These are phyloP conservation scores for Andrographis paniculata DNA, from an alignment of 305 asterid genomes.

Conservation along the genomic window DNA sequence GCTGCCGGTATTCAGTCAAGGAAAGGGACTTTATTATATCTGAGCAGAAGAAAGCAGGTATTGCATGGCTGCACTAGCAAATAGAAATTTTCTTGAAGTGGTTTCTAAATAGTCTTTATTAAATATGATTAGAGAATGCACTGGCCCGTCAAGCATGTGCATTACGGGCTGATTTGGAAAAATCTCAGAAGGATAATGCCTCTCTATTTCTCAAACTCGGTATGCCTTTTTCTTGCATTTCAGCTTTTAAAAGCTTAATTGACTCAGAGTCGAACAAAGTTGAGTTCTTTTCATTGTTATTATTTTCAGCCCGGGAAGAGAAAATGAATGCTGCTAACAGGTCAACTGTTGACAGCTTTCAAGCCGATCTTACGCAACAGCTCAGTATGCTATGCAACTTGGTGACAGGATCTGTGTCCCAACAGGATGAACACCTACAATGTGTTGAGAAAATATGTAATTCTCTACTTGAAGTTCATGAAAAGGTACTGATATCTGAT, in stretches of 20 bases:
- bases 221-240: constrained; percentile 14
- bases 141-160: constrained; percentile 68
- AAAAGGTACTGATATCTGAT: constrained; percentile 31
- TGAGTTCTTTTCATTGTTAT: constrained; percentile 7
- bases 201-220: constrained; percentile 57
- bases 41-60: constrained; percentile 83
- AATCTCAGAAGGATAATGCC: constrained; percentile 46
- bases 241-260: background rate
- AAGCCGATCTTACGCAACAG: constrained; percentile 50
- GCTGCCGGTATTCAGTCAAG: constrained; percentile 47
- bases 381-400: constrained; percentile 42
- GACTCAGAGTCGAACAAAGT: constrained; percentile 6
- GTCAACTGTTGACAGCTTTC: constrained; percentile 45
- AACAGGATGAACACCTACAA: constrained; percentile 53
- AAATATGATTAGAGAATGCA: constrained; percentile 48
- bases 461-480: constrained; percentile 45
- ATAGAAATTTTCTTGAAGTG: constrained; percentile 1
- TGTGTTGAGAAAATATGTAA: constrained; percentile 49
- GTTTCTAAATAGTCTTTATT: constrained; percentile 9
- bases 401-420: constrained; percentile 40
- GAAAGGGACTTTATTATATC: constrained; percentile 61
- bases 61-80: background rate
- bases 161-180: constrained; percentile 65
- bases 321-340: constrained; percentile 52
- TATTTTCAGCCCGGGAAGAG: constrained; percentile 60